These are phyloP conservation scores for Tagetes erecta DNA, from an alignment of 129 eudicot genomes.

Conservation along the genomic window DNA sequence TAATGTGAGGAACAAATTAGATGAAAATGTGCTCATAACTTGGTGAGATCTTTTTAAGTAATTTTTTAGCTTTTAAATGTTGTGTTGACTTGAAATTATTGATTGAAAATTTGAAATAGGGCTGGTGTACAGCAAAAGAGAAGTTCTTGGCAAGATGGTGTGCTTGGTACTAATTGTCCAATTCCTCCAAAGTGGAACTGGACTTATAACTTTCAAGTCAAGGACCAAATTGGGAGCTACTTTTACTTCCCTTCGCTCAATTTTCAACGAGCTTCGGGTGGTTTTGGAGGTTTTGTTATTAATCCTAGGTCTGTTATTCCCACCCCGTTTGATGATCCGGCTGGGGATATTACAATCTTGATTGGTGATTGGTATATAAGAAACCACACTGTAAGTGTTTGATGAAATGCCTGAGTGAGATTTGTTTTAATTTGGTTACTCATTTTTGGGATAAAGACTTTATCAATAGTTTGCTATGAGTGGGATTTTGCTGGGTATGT, in stretches of 20 bases:
- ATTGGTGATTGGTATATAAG: conserved; percentile 78
- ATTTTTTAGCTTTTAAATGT: background rate
- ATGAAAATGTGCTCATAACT: conserved; percentile 21
- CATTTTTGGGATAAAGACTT: no score
- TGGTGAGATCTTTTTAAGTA: conserved; percentile 31
- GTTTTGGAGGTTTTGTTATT: conserved; percentile 50
- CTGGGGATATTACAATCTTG: conserved; percentile 53
- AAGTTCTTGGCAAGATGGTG: conserved; percentile 73
- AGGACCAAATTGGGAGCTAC: conserved; percentile 75
- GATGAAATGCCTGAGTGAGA: background rate
- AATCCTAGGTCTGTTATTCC: conserved; percentile 53
- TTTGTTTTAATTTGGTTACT: background rate
- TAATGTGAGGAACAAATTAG: conserved; percentile 42
- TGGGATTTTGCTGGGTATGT: no score
- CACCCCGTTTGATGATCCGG: conserved; percentile 65
- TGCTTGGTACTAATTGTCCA: conserved; percentile 65
- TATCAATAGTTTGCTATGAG: no score
- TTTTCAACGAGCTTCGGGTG: conserved; percentile 63
- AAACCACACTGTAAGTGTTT: conserved; percentile 65
- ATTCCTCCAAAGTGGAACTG: conserved; percentile 66
- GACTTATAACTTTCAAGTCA: conserved; percentile 66
- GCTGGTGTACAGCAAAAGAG: conserved; percentile 50
- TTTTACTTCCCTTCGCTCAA: conserved; percentile 72
- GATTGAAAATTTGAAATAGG: conserved; percentile 20
- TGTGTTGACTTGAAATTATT: background rate